Percentiles rank a stretch among this genome's conserved stretches.
phyloP scores from a whole-genome alignment of 257 asterid genomes.

The Lycium barbarum region DNA sequence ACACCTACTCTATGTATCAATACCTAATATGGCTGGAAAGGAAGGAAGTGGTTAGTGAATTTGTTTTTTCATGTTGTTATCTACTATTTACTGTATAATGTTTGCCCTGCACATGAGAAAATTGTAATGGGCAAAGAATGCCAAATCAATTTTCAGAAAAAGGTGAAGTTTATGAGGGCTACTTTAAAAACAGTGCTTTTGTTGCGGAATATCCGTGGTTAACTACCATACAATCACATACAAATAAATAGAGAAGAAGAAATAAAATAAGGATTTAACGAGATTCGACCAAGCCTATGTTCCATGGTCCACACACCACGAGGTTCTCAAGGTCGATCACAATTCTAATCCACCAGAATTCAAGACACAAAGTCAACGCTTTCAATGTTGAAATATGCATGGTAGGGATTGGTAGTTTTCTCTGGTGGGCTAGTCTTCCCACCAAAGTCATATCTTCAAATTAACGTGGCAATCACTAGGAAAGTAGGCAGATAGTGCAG shows the following conservation, averaged over 20 bases:
- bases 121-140: neutral
- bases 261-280: neutral
- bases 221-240: neutral
- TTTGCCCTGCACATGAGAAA: no score
- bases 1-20: neutral
- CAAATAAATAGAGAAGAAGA: neutral
- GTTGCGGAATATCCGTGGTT: neutral
- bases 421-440: conserved; percentile 11
- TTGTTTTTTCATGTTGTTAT: no score
- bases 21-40: no score
- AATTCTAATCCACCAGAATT: neutral
- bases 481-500: neutral
- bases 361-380: neutral
- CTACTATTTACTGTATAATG: no score
- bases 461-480: neutral
- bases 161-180: neutral
- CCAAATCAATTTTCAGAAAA: neutral
- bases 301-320: neutral
- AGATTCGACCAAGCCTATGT: neutral
- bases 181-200: neutral
- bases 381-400: neutral
- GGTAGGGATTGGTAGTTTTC: neutral
- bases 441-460: conserved; percentile 23
- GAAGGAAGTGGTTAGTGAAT: no score
- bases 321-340: neutral